A percentile compares a stretch with the other conserved stretches of the same genome.
These are phyloP conservation scores for Hyphodiscus hymeniophilus DNA, from an alignment of 495 filamentous ascomycete species.

Conservation along the genomic window DNA sequence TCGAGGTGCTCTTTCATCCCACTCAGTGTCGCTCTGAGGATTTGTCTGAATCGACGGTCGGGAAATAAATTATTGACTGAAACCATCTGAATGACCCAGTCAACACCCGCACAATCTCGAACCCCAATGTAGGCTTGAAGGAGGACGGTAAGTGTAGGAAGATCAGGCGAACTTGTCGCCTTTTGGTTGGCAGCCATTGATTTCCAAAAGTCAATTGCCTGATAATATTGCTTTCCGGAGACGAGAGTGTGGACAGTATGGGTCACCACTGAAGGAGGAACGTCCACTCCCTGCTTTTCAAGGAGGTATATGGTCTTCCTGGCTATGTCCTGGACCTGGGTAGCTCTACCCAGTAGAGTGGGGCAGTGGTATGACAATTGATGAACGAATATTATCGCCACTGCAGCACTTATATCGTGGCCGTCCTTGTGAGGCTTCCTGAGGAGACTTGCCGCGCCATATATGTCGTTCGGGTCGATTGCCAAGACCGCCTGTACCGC, in stretches of 20 bases:
- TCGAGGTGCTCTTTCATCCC: neutral
- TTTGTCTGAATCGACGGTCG: conserved; percentile 20
- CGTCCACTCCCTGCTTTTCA: conserved; percentile 22
- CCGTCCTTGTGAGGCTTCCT: conserved; percentile 25
- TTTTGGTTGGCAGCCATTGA: conserved; percentile 18
- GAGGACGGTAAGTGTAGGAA: conserved; percentile 27
- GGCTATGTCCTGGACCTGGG: conserved; percentile 17
- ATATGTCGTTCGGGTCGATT: conserved; percentile 7
- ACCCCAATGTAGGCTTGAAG: conserved; percentile 30
- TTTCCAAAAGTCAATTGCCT: conserved; percentile 31
- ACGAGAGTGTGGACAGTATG: conserved; percentile 30
- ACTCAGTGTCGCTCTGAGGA: conserved; percentile 27
- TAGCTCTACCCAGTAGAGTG: conserved; percentile 3
- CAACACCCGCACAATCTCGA: conserved; percentile 27
- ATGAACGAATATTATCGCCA: conserved; percentile 26
- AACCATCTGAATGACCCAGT: conserved; percentile 23
- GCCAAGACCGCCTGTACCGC: conserved; percentile 33
- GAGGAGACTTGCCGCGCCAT: conserved; percentile 27
- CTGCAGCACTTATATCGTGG: conserved; percentile 25
- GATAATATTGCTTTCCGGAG: conserved; percentile 21
- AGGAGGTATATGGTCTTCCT: conserved; percentile 23
- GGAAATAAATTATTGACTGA: conserved; percentile 23
- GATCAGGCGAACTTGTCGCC: conserved; percentile 29
- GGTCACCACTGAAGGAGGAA: conserved; percentile 27
- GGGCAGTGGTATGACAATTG: conserved; percentile 21